Evolutionary conservation across 768 basidiomycete species (phyloP).

Genomic region (Hortiboletus flavorubellus): DNA sequence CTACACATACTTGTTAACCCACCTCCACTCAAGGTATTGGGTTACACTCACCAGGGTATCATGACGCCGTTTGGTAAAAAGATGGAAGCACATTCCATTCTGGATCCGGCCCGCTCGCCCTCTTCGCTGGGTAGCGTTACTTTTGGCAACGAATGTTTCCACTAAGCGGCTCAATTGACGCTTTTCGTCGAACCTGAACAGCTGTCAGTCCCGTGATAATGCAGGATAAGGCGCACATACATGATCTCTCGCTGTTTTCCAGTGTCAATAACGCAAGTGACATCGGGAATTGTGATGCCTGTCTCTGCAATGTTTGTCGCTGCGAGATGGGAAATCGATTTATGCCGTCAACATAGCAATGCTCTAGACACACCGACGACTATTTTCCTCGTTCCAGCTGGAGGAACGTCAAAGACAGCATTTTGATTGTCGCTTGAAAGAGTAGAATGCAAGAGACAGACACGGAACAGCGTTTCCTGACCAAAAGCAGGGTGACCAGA

Average conservation of each 20-base stretch:
- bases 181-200: conserved; percentile 87
- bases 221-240: conserved; percentile 32
- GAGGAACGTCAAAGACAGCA: conserved; percentile 87
- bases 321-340: conserved; percentile 25
- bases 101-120: conserved; percentile 93
- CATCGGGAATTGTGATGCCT: conserved; percentile 97
- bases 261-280: conserved; percentile 93
- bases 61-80: conserved; percentile 86
- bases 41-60: conserved; percentile 60
- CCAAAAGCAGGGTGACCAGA: conserved; percentile 74
- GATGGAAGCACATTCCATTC: conserved; percentile 87
- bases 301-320: conserved; percentile 96
- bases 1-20: conserved; percentile 36
- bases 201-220: conserved; percentile 5
- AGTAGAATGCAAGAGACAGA: conserved; percentile 89
- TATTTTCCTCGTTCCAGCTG: conserved; percentile 80
- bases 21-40: not conserved
- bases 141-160: conserved; percentile 88
- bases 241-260: conserved; percentile 95
- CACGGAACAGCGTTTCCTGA: conserved; percentile 54
- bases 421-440: conserved; percentile 89
- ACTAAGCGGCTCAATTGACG: conserved; percentile 89
- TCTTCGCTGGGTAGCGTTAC: conserved; percentile 86
- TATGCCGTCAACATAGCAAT: not conserved
- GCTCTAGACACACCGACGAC: conserved; percentile 67